Percentiles rank a stretch among this genome's conserved stretches.
Evolutionary conservation across 2,329 filamentous ascomycete species (phyloP).

Genomic region (Curvularia sp.): DNA sequence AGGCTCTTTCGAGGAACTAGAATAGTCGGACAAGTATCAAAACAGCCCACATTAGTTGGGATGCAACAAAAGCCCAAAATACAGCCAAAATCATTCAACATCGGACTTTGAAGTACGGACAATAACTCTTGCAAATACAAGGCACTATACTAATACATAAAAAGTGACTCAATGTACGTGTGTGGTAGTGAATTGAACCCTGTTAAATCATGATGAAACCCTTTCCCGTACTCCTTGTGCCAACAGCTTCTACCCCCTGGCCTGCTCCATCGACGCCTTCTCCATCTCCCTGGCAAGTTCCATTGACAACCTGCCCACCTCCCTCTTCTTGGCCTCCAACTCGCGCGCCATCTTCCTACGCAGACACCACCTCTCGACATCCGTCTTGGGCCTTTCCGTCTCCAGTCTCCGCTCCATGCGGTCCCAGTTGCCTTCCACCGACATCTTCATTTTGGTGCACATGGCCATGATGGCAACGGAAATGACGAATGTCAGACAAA

Average conservation of each 20-base stretch:
- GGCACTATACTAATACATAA: no score
- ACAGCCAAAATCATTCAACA: no score
- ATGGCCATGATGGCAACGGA: background rate
- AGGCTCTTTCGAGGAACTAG: background rate
- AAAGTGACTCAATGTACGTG: no score
- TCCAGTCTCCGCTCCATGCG: background rate
- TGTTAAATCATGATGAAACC: background rate
- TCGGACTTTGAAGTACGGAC: no score
- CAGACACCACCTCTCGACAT: slow-evolving; percentile 10
- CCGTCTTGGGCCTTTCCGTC: slow-evolving; percentile 1
- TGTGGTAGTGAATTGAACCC: no score
- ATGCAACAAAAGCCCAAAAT: no score
- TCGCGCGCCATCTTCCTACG: slow-evolving; percentile 5
- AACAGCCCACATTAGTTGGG: no score
- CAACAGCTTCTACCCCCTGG: background rate
- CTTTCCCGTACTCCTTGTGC: background rate
- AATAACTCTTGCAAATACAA: no score
- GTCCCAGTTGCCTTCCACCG: background rate
- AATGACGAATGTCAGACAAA: background rate
- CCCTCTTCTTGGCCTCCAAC: background rate
- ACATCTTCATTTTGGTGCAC: slow-evolving; percentile 7
- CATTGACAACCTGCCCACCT: background rate
- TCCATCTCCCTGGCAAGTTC: no score
- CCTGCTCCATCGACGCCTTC: background rate
- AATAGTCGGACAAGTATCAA: no score